Conservation (phyloP, 1,139 yeast genomes). For the Candida albicans region DNA sequence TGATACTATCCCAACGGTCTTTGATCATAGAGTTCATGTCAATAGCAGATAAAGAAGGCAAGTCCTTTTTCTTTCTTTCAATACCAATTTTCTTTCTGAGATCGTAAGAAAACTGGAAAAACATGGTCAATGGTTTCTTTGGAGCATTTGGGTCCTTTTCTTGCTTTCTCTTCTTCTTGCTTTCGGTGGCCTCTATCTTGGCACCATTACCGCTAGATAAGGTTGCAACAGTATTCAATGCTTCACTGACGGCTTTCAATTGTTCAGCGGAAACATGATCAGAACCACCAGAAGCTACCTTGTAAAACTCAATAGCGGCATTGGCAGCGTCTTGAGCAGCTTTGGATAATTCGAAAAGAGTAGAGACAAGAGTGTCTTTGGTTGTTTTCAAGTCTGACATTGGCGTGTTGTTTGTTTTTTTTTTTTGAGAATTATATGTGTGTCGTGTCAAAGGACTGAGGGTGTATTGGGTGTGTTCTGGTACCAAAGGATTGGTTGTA, state of each 20-base stretch:
- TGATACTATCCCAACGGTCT: slow-evolving; percentile 70
- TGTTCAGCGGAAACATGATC: slow-evolving; percentile 36
- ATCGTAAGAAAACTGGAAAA: slow-evolving; percentile 72
- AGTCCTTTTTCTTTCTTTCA: slow-evolving; percentile 59
- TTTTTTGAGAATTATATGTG: not conserved
- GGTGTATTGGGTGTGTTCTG: slow-evolving; percentile 3
- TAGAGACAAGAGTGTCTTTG: slow-evolving; percentile 63
- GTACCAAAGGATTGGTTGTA: slow-evolving; percentile 6
- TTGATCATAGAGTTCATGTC: slow-evolving; percentile 80
- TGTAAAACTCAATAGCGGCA: slow-evolving; percentile 74
- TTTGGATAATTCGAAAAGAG: slow-evolving; percentile 75
- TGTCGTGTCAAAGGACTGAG: not conserved
- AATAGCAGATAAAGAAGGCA: slow-evolving; percentile 64
- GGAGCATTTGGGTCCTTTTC: slow-evolving; percentile 61
- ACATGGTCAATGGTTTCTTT: slow-evolving; percentile 72
- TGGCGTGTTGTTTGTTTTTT: slow-evolving; percentile 1
- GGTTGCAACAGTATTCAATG: slow-evolving; percentile 20
- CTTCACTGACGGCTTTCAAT: slow-evolving; percentile 33
- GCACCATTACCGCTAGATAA: slow-evolving; percentile 18
- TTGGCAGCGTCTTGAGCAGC: slow-evolving; percentile 72
- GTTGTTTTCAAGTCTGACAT: slow-evolving; percentile 42
- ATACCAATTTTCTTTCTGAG: slow-evolving; percentile 63
- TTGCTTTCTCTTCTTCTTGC: slow-evolving; percentile 49
- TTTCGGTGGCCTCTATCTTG: slow-evolving; percentile 22
- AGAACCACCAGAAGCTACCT: slow-evolving; percentile 35